Base-by-base conservation (phyloP, 371 early-diverging fungal genomes). In the Chytridiales sp. region DNA sequence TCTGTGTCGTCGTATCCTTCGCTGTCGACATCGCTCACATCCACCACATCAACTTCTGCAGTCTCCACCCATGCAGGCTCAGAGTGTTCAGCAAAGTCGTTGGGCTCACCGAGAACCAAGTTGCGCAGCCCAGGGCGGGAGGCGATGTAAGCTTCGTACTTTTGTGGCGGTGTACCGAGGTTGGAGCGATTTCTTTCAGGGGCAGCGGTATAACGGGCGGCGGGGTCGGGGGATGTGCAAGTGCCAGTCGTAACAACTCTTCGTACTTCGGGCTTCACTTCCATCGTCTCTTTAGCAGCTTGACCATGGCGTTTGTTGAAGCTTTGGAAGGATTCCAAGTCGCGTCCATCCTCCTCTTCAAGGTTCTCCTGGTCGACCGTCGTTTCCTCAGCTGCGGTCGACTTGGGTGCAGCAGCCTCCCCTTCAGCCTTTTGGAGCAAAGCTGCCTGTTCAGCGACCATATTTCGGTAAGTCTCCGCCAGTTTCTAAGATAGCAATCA, bases 61-160 rank as follows among this genome's bases (percentile, higher is more conserved):
- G 48, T 19, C 27, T 58, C 58, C 19, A 58, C 48, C 58, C 58
- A 58, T n/a, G n/a, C n/a, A n/a, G n/a, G n/a, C n/a, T n/a, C n/a
- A n/a, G n/a, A n/a, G n/a, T n/a, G n/a, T n/a, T n/a, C n/a, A n/a
- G n/a, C n/a, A n/a, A n/a, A n/a, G n/a, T n/a, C n/a, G n/a, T n/a
- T n/a, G n/a, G n/a, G n/a, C n/a, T n/a, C n/a, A n/a, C n/a, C n/a
- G n/a, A n/a, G 11, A 48, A 44, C 46, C 48, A 58, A n/a, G 29
- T n/a, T 22, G n/a, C n/a, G n/a, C n/a, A n/a, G n/a, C n/a, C n/a
- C n/a, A 6, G 9, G 34, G 17, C 43, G 13, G 29, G 17, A 24
- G n/a, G 32, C 13, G 29, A 41, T 21, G 31, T 26, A 19, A 38
- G 22, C 24, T 17, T 36, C 19, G 39, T 21, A 5, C 44, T 21